Evolutionary conservation across 108 stramenopile genomes (phyloP), one percentile per base, ranked within the genome.

Genomic region (Nitzschia sp.): DNA sequence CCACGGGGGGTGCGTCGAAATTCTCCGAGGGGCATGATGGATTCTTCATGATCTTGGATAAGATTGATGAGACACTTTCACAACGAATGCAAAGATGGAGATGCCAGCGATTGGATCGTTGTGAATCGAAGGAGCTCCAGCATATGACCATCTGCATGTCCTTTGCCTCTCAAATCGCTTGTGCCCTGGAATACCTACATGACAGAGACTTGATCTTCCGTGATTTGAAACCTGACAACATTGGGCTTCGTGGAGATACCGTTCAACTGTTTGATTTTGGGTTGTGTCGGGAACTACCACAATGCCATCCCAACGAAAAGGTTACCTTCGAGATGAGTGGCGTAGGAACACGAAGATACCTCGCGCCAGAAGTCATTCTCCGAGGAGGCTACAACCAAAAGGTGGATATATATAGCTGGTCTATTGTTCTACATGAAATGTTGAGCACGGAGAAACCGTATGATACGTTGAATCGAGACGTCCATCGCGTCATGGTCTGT

Each of bases 201-300:
- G 62, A 71, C 20, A 64, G 63, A 46, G 54, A 77, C 21, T 71
- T 92, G 37, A 69, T 92, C 17, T 86, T 83, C 71, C 73, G 90
- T 9, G 90, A 92, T 51, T 63, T 89, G 57, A 92, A 92, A 38
- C 80, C 80, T 6, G 73, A 80, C 62, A 91, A 91, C 58, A 70
- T 91, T 67, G 90, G 90, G 12, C 84, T 92, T 29, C 38, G 52
- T 9, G 59, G 61, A 8, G 53, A 46, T 8, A 46, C 15, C 43
- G 70, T 87, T 21, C 77, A 86, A 60, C 63, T 92, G 29, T 89
- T 89, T 76, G 90, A 92, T 62, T 92, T 92, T 62, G 90, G 90
- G 3, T 72, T 92, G 54, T 70, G 68, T 44, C 68, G 75, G 8
- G 78, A 83, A 58, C 62, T 85, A 19, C 64, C 64, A 17, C 63